Evolutionary conservation across 305 asterid species (phyloP).

Genomic region (Euphrasia arctica): DNA sequence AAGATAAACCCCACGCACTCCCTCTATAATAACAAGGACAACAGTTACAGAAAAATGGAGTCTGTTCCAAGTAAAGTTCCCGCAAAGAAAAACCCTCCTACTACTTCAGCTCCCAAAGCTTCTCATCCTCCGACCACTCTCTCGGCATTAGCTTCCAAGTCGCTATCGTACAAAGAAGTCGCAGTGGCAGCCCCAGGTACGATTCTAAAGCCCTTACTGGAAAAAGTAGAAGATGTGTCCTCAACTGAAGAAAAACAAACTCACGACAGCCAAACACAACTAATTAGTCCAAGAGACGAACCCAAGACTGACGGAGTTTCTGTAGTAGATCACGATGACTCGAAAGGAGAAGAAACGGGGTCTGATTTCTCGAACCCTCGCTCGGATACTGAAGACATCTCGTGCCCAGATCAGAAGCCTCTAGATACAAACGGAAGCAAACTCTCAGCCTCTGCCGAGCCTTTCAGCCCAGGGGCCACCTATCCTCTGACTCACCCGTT

Average conservation of each 20-base stretch:
- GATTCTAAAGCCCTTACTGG: slow-evolving; percentile 92
- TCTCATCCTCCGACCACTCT: slow-evolving; percentile 21
- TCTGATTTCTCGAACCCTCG: slow-evolving; percentile 39
- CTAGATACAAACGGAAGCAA: slow-evolving; percentile 78
- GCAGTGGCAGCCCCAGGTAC: slow-evolving; percentile 98
- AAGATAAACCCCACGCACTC: slow-evolving; percentile 49
- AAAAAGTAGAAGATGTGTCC: slow-evolving; percentile 74
- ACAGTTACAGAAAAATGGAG: slow-evolving; percentile 55
- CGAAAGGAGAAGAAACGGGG: slow-evolving; percentile 41
- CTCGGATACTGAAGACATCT: slow-evolving; percentile 47
- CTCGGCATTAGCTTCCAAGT: slow-evolving; percentile 81
- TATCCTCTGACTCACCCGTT: slow-evolving; percentile 43
- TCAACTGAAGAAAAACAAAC: slow-evolving; percentile 50
- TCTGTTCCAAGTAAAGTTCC: slow-evolving; percentile 41
- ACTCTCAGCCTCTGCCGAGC: slow-evolving; percentile 96
- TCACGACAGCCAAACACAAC: slow-evolving; percentile 51
- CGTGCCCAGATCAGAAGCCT: slow-evolving; percentile 50
- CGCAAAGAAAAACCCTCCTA: slow-evolving; percentile 29
- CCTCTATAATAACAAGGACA: slow-evolving; percentile 39
- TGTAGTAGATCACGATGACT: slow-evolving; percentile 19
- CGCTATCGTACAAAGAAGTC: slow-evolving; percentile 94
- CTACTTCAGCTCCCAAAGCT: slow-evolving; percentile 9
- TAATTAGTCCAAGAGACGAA: slow-evolving; percentile 63
- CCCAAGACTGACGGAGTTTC: not conserved
- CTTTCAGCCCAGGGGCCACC: slow-evolving; percentile 71